phyloP scores from a whole-genome alignment of 495 filamentous ascomycete genomes.

The Penicillium soppii region DNA sequence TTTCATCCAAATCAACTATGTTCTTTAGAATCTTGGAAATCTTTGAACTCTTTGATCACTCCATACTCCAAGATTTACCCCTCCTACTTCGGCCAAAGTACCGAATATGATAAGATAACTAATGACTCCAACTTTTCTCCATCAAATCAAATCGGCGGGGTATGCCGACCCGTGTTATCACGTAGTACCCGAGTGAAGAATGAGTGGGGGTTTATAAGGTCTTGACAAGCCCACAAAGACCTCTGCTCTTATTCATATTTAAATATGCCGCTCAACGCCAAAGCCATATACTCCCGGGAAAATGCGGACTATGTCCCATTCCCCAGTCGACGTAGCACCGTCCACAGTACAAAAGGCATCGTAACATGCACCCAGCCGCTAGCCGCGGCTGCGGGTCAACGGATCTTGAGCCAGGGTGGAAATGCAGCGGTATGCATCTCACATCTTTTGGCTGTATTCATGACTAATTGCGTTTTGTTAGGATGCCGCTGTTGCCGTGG shows the following conservation, averaged over 20 bases:
- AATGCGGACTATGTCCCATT: constrained; percentile 64
- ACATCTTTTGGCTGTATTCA: not conserved
- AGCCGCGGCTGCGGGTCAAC: constrained; percentile 82
- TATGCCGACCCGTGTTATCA: not conserved
- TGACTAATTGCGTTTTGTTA: constrained; percentile 26
- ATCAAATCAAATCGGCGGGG: constrained; percentile 2
- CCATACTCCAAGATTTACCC: too few species aligned
- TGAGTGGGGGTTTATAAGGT: constrained; percentile 5
- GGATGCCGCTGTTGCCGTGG: constrained; percentile 93
- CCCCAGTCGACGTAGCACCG: constrained; percentile 82
- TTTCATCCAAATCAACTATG: not conserved
- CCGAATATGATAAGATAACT: not conserved
- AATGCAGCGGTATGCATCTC: constrained; percentile 77
- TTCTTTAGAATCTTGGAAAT: too few species aligned
- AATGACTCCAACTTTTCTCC: constrained; percentile 2
- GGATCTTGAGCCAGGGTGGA: constrained; percentile 79
- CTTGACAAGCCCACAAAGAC: not conserved
- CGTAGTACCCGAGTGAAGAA: too few species aligned
- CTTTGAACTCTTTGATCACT: too few species aligned
- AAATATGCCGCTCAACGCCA: constrained; percentile 58
- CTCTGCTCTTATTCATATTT: not conserved
- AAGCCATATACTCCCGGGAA: constrained; percentile 60
- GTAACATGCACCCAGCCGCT: constrained; percentile 90
- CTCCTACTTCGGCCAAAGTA: not conserved
- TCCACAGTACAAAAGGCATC: constrained; percentile 92